A percentile compares a stretch with the other conserved stretches of the same genome.
These are phyloP conservation scores for Pyrus communis DNA, from an alignment of 306 rosid species.

Conservation along the genomic window DNA sequence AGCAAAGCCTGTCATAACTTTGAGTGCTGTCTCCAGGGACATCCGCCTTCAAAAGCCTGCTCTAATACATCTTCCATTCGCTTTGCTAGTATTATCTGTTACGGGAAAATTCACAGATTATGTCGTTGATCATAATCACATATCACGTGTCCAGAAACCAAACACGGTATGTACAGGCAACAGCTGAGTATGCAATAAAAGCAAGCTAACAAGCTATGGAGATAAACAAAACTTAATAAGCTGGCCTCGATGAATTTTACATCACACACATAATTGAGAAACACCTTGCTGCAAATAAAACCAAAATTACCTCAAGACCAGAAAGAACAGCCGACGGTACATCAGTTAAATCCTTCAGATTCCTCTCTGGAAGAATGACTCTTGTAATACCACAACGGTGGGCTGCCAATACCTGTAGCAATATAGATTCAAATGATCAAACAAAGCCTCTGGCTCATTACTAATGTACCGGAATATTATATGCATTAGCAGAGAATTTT, in stretches of 20 bases:
- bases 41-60: conserved; percentile 76
- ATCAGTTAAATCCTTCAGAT: conserved; percentile 88
- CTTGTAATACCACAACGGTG: conserved; percentile 85
- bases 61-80: conserved; percentile 78
- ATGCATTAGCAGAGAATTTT: background rate
- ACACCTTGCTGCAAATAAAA: background rate
- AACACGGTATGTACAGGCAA: background rate
- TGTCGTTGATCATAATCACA: background rate
- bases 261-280: background rate
- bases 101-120: background rate
- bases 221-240: background rate
- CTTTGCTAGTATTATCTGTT: conserved; percentile 63
- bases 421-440: conserved; percentile 11
- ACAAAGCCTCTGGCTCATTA: background rate
- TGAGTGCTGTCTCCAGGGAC: conserved; percentile 71
- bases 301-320: conserved; percentile 59
- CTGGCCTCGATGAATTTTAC: background rate
- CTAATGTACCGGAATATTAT: background rate
- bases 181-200: background rate
- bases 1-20: conserved; percentile 43
- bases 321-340: conserved; percentile 78
- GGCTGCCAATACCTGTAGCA: conserved; percentile 82
- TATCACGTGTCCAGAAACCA: background rate
- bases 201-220: background rate
- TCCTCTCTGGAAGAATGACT: conserved; percentile 88